Base-by-base conservation (phyloP, 805 yeast species). In the Nadsonia fulvescens region DNA sequence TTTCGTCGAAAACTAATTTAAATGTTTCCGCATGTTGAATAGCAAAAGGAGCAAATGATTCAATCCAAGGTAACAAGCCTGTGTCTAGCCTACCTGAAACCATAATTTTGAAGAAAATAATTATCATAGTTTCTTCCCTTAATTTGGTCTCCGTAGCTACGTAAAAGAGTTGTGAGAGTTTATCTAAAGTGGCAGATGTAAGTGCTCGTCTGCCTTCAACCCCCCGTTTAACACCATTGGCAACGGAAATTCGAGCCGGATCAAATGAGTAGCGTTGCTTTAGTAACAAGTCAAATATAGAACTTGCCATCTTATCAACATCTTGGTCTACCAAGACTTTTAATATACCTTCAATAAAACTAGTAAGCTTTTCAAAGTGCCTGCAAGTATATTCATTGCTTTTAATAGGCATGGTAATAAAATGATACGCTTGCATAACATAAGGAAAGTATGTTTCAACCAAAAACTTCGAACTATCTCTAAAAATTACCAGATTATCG, bases 181-280 rank as follows among this genome's bases (percentile, higher is more conserved):
- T 18, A 7, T 11, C 14, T 6, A 27, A 14, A 10, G 12, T 17
- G 13, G 9, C 5, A 7, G 24, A 4, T 17, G 22, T 27, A 8
- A 60, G 29, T 3, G 48, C 23, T 20, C 39, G 19, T 12, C 28
- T 11, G 4, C 39, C 44, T 10, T 44, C 37, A 13, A 74, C 46
- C 1, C 77, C 82, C n/a, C 50, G 37, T 6, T 62, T 39, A 8
- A 78, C 34, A 4, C 89, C 91, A 15, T 53, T 43, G 1, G 67
- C 38, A 3, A 73, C 42, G 33, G 66, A 75, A 2, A 74, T 58
- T 44, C 76, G 64, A 0, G 81, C 66, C 3, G 82, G 79, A 35
- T 70, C 91, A 49, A 66, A 79, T 0, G 69, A 49, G 6, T 62
- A 58, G 22, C 61, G 58, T 12, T 57, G 42, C 6, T 57, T 57